Base-by-base conservation (phyloP, 306 rosid species). In the Castanospermum australe region DNA sequence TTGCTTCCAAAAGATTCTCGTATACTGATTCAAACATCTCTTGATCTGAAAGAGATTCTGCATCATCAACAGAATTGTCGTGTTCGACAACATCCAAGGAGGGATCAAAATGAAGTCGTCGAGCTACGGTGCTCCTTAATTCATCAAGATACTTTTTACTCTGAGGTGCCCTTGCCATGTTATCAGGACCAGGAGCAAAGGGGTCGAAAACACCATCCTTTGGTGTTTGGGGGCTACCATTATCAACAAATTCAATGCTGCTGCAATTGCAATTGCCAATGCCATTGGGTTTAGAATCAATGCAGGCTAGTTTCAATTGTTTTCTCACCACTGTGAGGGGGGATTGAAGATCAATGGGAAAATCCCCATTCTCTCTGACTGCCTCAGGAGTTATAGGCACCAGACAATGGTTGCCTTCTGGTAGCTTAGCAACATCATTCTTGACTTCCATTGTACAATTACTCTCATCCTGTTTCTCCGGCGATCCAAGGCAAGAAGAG, bases 161-260 rank as follows among this genome's bases (percentile, higher is more conserved):
- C 20, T 20, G 75, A 5, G 97, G 93, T 8, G 93, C 89, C 45
- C 79, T 38, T 2, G 71, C 86, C 69, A 85, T n/a, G 67, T 81
- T 68, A 25, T 87, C 91, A 2, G 88, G 89, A 38, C 88, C 91
- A 12, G 89, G 93, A 61, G 90, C 92, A 83, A 94, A 94, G 9
- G 98, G 87, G 73, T 94, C 91, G 4, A 92, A 92, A 54, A 92
- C 87, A 24, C 82, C 90, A 30, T 86, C 90, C 54, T 81, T 83
- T 0, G 97, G 97, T 2, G 98, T 94, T 39, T 67, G 81, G 9
- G 98, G 98, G 81, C 88, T 87, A 39, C 69, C 63, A 32, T 51
- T 45, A 30, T 42, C 77, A 33, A 61, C 79, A 67, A 25, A 42
- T 62, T 38, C 64, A 76, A 62, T 21, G 21, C 56, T 47, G 42